Evolutionary conservation across 192 early-diverging fungal genomes (phyloP), one percentile per base, ranked within the genome.

Genomic region (Backusella tarrabulga): DNA sequence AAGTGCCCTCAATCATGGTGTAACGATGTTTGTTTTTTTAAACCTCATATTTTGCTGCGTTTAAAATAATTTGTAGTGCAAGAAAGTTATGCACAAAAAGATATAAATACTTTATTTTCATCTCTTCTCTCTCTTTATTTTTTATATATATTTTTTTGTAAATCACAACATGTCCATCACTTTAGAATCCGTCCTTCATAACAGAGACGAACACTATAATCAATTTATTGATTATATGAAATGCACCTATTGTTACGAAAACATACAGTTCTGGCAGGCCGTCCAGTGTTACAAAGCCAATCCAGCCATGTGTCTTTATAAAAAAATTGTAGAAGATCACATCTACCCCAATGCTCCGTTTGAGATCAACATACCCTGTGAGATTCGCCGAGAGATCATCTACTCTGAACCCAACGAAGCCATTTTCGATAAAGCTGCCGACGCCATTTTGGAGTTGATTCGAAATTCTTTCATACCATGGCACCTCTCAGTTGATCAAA

Each of bases 261-360:
- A 86, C 34, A 67, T 83, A 3, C 72, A 69, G 44, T 86, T 86
- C 60, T 86, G 80, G 80, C 56, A 80, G 7, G 76, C 80, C 6
- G 71, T 81, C 11, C 73, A 74, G 38, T 74, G 76, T 40, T 86
- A 86, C 74, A 77, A 83, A 26, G 19, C 56, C 23, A 63, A 63
- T 67, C 79, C 68, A 63, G 26, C 21, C 56, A 63, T 63, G 56
- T 63, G 56, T 63, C 56, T n/a, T 12, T 75, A 63, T 42, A 67
- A 67, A 29, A 63, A 67, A 23, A 23, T 67, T 6, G 36, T 36
- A 42, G 66, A 67, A 66, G 60, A 50, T 29, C 21, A 41, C 38
- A 60, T 38, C 36, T 75, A 75, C n/a, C 66, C 38, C 4, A 73
- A 77, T 19, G 75, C 79, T 29, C 79, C 82, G 26, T 77, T 78